Evolutionary conservation across 768 basidiomycete species (phyloP).

Genomic region (Tephrocybe sp.): DNA sequence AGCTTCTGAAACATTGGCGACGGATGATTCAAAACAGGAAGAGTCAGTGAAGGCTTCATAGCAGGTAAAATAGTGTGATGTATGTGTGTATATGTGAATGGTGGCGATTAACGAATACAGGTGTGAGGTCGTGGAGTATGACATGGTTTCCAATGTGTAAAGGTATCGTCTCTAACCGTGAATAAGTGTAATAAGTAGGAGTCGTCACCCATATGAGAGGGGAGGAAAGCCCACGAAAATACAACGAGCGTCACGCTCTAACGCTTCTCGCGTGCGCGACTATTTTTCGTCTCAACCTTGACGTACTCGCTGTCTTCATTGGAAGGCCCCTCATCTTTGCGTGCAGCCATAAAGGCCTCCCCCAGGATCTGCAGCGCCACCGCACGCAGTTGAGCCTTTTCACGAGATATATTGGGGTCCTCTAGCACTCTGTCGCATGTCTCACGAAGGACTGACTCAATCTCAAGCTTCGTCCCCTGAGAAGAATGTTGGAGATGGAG

Average conservation of each 20-base stretch:
- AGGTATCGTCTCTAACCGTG: neutral
- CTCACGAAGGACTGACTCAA: constrained; percentile 86
- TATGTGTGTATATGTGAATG: constrained; percentile 6
- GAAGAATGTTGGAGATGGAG: neutral
- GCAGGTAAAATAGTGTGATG: neutral
- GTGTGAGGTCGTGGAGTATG: constrained; percentile 9
- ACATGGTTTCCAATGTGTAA: neutral
- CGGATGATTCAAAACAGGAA: constrained; percentile 3
- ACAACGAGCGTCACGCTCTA: neutral
- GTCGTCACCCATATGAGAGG: no score
- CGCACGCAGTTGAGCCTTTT: constrained; percentile 70
- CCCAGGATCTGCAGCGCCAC: constrained; percentile 83
- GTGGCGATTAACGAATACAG: constrained; percentile 11
- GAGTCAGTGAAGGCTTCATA: constrained; percentile 6
- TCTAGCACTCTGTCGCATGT: constrained; percentile 80
- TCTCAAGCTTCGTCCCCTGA: constrained; percentile 87
- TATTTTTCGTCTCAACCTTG: constrained; percentile 70
- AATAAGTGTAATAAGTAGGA: neutral
- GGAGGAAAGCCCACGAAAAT: neutral
- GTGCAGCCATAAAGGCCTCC: constrained; percentile 69
- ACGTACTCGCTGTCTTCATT: constrained; percentile 79
- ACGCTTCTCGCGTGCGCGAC: constrained; percentile 39
- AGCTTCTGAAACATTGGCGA: constrained; percentile 3
- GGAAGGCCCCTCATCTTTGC: constrained; percentile 51
- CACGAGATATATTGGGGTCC: constrained; percentile 48